Base-by-base conservation (phyloP, 169 alveolate species). In the Babesia ovata region DNA sequence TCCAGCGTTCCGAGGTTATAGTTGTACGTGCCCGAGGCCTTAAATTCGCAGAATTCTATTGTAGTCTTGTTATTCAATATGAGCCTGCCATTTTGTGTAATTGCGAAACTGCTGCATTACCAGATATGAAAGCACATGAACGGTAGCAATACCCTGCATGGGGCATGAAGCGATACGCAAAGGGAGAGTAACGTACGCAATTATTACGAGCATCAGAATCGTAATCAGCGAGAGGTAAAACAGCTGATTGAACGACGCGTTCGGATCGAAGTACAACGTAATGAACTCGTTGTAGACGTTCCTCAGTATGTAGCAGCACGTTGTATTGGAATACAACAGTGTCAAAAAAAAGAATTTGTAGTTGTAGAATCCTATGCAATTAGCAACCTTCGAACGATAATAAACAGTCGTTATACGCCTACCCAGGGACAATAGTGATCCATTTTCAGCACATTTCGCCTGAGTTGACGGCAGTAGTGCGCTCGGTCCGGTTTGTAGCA, bases 371-470 rank as follows among this genome's bases (percentile, higher is more conserved):
- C 89, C 89, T 19, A 82, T 82, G 33, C 89, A 72, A 42, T 82
- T 82, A 6, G 89, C 33, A 14, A 79, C 83, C 87, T 79, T 36
- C 22, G 21, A 59, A 17, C 45, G 17, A 7, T 28, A 21, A 52
- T 6, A 3, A 7, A 17, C 12, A 46, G 17, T 14, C 9, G 46
- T 12, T 16, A 10, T 39, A 3, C 11, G 42, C 84, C 17, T 48
- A 82, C 89, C 89, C 89, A 82, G 0, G 85, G 89, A 29, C 89
- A 82, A 45, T 82, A 82, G 44, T 82, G 89, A 44, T 82, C 89
- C 89, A 82, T 82, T 26, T 73, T 71, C 42, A 82, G 75, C 48
- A 82, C 85, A 74, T 82, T 82, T 22, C 85, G 50, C 48, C 89
- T 79, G 13, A 82, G 72, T 60, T 72, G 84, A 19, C 89, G 71